Evolutionary conservation across 23 red algal genomes (phyloP).

Genomic region (Gracilaria domingensis): DNA sequence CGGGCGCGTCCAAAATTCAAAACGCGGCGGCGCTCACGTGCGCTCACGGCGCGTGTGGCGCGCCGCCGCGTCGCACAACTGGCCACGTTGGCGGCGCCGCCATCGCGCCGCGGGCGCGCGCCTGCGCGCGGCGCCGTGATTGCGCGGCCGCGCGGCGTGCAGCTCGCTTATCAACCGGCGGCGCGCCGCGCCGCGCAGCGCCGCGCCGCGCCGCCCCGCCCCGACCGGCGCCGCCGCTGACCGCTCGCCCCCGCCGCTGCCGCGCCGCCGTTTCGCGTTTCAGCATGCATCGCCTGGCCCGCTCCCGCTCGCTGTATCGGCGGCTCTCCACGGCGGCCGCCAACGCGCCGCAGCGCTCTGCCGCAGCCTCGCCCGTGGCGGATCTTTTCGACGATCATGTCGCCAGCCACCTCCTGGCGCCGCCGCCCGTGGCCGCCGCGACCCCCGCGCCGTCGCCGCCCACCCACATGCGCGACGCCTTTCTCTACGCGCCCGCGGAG

Average conservation of each 20-base stretch:
- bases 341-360: not conserved
- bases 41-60: not conserved
- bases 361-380: not conserved
- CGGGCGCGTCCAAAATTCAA: not conserved
- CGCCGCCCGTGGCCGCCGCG: not conserved
- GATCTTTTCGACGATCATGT: constrained; percentile 60
- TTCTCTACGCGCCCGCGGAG: constrained; percentile 31
- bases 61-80: not conserved
- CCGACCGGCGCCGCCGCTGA: too few relatives aligned
- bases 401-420: constrained; percentile 14
- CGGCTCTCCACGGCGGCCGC: not conserved
- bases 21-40: not conserved
- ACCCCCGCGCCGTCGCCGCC: not conserved
- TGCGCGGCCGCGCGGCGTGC: not conserved
- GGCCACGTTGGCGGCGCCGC: not conserved
- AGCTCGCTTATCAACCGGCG: too few relatives aligned
- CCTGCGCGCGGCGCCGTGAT: not conserved
- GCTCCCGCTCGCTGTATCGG: constrained; percentile 8
- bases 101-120: not conserved
- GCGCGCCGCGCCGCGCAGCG: too few relatives aligned
- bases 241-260: too few relatives aligned
- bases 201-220: too few relatives aligned
- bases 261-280: too few relatives aligned
- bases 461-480: constrained; percentile 20
- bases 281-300: constrained; percentile 32